Conservation (phyloP, 768 basidiomycete genomes). For the Suillus subalutaceus region DNA sequence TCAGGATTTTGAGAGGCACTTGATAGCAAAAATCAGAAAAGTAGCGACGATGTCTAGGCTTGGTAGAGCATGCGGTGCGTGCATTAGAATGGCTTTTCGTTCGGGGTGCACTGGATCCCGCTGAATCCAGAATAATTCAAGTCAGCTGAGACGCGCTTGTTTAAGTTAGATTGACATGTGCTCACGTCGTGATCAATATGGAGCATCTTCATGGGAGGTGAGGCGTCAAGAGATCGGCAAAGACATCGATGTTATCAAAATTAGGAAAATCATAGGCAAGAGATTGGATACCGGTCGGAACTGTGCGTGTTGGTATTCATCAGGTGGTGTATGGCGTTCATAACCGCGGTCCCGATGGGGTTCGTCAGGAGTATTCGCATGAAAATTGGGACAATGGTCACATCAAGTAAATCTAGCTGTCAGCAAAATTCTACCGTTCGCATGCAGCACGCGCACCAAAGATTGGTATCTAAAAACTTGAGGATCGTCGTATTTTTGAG, state of each 20-base stretch:
- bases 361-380: not conserved
- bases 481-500: not conserved
- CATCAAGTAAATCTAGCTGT: not conserved
- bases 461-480: not conserved
- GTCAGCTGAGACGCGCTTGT: constrained; percentile 6
- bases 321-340: not conserved
- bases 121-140: not conserved
- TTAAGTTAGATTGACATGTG: constrained; percentile 6
- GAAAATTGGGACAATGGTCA: not conserved
- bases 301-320: constrained; percentile 1
- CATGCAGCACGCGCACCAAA: not conserved
- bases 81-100: not conserved
- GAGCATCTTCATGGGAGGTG: not conserved
- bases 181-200: not conserved
- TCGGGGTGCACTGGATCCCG: not conserved
- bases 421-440: not conserved
- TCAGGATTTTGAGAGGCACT: not conserved
- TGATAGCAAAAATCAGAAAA: not conserved
- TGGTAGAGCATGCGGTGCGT: not conserved
- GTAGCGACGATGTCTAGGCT: constrained; percentile 6
- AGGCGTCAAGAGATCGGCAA: constrained; percentile 5
- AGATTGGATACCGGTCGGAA: constrained; percentile 4
- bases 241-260: not conserved
- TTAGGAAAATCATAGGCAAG: not conserved
- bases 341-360: not conserved